Evolutionary conservation across 768 basidiomycete genomes (phyloP), one percentile per base, ranked within the genome.

Genomic region (Suillus sp.): DNA sequence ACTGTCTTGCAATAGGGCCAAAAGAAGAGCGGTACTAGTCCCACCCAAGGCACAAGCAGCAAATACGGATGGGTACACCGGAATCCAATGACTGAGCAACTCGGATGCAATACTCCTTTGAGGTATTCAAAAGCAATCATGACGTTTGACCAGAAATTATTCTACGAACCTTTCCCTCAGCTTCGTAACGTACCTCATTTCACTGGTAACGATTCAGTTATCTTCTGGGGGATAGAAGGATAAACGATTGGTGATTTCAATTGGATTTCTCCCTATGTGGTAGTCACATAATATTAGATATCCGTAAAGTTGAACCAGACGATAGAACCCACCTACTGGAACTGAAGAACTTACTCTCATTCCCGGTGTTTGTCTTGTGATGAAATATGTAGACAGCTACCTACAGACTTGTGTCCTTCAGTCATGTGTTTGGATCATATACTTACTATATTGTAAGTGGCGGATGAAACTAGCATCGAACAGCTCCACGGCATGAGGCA

Each of bases 1-100:
- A 34, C 74, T 74, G 55, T 18, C 37, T 56, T 6, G 25, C 25
- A 11, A 56, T 18, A 18, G 16, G 25, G 37, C 16, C 25, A 27
- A 60, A 59, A 43, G 13, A 42, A 48, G 20, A 27, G 8, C 4
- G 27, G 13, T n/a, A n/a, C n/a, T 22, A 14, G 61, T 34, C 9
- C 18, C 22, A 20, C 32, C 50, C 38, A 61, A 38, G 37, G 54
- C 22, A 58, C 37, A 20, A 14, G n/a, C 34, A 25, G 54, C 5
- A n/a, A 13, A 45, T 22, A 45, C 45, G n/a, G n/a, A 22, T 11
- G 10, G 4, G 11, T n/a, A 22, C 43, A n/a, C 4, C 43, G 10
- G n/a, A 11, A 10, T 43, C 4, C 30, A 58, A 38, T 11, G 4
- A 32, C 18, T 20, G 10, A 10, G 18, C 4, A 51, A 51, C 50